These are phyloP conservation scores for Tuctoria greenei DNA, from an alignment of 176 grass and related monocot genomes.

Conservation along the genomic window DNA sequence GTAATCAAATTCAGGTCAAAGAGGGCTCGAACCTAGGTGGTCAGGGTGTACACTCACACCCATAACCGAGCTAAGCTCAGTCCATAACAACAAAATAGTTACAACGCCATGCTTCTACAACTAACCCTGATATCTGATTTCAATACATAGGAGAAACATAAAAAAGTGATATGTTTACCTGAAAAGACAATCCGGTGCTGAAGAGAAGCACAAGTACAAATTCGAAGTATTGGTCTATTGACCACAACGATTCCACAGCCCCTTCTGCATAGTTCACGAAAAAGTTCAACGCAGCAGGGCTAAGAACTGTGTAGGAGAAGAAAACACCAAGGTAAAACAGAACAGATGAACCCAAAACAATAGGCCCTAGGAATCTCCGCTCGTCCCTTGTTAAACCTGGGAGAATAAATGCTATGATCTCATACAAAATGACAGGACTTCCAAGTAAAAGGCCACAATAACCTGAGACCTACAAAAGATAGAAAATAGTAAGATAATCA, in stretches of 20 bases:
- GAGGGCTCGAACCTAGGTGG: not conserved
- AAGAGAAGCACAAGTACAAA: conserved; percentile 94
- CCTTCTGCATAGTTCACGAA: conserved; percentile 96
- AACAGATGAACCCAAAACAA: conserved; percentile 92
- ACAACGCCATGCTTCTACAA: not conserved
- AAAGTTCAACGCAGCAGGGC: conserved; percentile 91
- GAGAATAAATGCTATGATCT: conserved; percentile 95
- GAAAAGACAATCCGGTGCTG: conserved; percentile 94
- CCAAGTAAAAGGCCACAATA: conserved; percentile 95
- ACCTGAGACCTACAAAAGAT: conserved; percentile 74
- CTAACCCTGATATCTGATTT: not conserved
- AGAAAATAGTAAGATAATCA: conserved; percentile 22
- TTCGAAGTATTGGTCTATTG: conserved; percentile 97
- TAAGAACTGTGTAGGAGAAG: conserved; percentile 87
- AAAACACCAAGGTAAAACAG: conserved; percentile 89
- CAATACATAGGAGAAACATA: not conserved
- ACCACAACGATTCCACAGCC: conserved; percentile 95
- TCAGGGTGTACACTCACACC: not conserved
- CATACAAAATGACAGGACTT: conserved; percentile 91
- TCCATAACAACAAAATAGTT: not conserved
- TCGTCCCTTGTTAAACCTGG: conserved; percentile 92
- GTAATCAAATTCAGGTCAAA: not conserved
- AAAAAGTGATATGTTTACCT: conserved; percentile 55
- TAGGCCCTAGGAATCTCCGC: conserved; percentile 83
- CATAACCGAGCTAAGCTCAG: not conserved